Evolutionary conservation across 2,329 filamentous ascomycete genomes (phyloP), one percentile per base, ranked within the genome.

Genomic region (Phoma sp.): DNA sequence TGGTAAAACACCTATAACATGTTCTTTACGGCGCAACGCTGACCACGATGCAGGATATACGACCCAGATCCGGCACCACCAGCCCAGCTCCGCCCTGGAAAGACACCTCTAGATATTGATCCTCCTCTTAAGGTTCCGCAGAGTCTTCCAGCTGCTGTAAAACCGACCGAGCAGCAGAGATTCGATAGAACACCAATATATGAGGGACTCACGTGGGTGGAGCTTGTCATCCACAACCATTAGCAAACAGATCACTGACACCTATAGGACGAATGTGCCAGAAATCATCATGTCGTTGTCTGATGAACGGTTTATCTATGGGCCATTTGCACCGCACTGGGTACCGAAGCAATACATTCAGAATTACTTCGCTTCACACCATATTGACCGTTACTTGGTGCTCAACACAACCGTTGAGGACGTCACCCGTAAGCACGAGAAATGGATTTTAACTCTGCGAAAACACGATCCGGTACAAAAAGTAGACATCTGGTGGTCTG

Each of bases 271-370:
- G 1, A 85, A 85, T 43, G 82, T 85, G 0, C 83, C 83, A 0
- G 78, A 81, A 35, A 80, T 84, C 31, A 82, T 81, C 21, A 85
- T 85, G 83, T 78, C 74, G 4, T 84, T 85, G 59, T 84, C 82
- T 0, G 83, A 85, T 53, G 41, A 71, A 1, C 74, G 74, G 0
- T 85, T 85, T 58, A 72, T 83, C 0, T 84, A 85, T 51, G 83
- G 82, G 0, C 82, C 83, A 0, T 85, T 85, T 61, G 80, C 78
- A 12, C 83, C 83, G 0, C 83, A 85, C 61, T 77, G 81, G 56
- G 70, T 86, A 0, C 80, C 84, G 0, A 78, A 80, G 2, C 62
- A 67, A 25, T 65, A 67, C 29, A 76, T 86, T 2, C 79, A 84
- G 51, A 79, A 78, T 29, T 85, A 86, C 58, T 83, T 85, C 58